Evolutionary conservation across 495 filamentous ascomycete genomes (phyloP), one percentile per base, ranked within the genome.

Genomic region (Friedmanniomyces simplex): DNA sequence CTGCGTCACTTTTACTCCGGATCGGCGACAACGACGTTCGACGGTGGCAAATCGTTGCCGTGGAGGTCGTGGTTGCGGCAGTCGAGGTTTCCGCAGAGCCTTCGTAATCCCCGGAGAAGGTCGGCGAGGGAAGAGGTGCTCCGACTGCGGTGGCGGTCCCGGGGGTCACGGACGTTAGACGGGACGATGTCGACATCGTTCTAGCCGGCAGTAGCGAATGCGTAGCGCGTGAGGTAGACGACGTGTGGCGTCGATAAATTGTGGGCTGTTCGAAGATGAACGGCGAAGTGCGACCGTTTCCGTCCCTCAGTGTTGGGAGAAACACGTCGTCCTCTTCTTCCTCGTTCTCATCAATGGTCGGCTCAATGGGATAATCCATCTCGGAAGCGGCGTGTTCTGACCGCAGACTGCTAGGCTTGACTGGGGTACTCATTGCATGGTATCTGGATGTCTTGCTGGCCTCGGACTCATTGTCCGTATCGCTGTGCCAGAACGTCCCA

Each of bases 401-500:
- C 6, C 46, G 21, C 20, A 28, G 6, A 24, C 11, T 14, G 21
- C 46, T 36, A 10, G 30, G 37, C 42, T n/a, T 3, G 25, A 42
- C 28, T 28, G 46, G 25, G 7, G 34, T 18, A 22, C 50, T 55
- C 52, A 55, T 25, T 20, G 36, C 24, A 16, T 45, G n/a, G 16
- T 30, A 11, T 18, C 39, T 41, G n/a, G 36, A 21, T 7, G 50
- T 16, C 28, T 45, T 47, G 11, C 8, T 3, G 25, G 16, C 21
- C 3, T 28, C 34, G 2, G 6, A 14, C n/a, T 52, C 49, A 25
- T 28, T 58, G 26, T 58, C 56, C 8, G 56, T 58, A 53, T 58
- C 56, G 39, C 56, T 58, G 39, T 58, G 32, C 48, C 47, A 53
- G 49, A 58, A 58, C 2, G 56, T 58, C 11, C 43, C 53, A 18